Conservation (phyloP, 179 eudicot genomes). For the Sideroxylon spinosum region DNA sequence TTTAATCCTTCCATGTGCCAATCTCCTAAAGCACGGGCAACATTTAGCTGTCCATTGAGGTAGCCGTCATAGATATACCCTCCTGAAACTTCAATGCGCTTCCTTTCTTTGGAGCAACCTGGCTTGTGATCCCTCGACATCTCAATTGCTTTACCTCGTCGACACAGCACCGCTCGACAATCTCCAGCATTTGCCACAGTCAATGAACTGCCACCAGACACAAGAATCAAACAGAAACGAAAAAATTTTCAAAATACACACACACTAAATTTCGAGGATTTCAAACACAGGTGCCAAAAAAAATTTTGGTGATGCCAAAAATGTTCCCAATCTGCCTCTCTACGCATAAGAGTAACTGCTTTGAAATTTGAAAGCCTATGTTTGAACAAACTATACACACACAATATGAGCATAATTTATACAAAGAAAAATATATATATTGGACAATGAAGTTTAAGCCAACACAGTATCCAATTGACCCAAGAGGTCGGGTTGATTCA, state of each 20-base stretch:
- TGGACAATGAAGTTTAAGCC: too few relatives aligned
- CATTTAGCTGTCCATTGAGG: conserved; percentile 80
- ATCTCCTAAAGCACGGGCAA: conserved; percentile 87
- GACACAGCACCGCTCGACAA: conserved; percentile 82
- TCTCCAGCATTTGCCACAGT: conserved; percentile 96
- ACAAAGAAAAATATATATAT: too few relatives aligned
- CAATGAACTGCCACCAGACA: conserved; percentile 49
- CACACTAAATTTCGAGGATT: background rate
- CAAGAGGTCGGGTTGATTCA: too few relatives aligned
- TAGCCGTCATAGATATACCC: conserved; percentile 74
- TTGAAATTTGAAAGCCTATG: too few relatives aligned
- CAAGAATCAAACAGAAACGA: conserved; percentile 10
- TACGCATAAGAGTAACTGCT: too few relatives aligned
- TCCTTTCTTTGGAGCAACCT: conserved; percentile 47
- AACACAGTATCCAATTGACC: too few relatives aligned
- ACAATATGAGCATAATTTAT: too few relatives aligned
- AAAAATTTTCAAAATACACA: background rate
- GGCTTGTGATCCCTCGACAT: conserved; percentile 95
- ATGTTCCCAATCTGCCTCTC: too few relatives aligned
- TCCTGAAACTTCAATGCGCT: conserved; percentile 79
- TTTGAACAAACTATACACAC: too few relatives aligned
- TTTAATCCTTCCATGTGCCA: conserved; percentile 95
- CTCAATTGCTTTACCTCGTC: conserved; percentile 79
- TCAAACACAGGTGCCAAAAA: too few relatives aligned
- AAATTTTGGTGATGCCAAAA: too few relatives aligned